Evolutionary conservation across 2,329 filamentous ascomycete species (phyloP), one percentile per base, ranked within the genome.

Genomic region (Neurospora sp.): DNA sequence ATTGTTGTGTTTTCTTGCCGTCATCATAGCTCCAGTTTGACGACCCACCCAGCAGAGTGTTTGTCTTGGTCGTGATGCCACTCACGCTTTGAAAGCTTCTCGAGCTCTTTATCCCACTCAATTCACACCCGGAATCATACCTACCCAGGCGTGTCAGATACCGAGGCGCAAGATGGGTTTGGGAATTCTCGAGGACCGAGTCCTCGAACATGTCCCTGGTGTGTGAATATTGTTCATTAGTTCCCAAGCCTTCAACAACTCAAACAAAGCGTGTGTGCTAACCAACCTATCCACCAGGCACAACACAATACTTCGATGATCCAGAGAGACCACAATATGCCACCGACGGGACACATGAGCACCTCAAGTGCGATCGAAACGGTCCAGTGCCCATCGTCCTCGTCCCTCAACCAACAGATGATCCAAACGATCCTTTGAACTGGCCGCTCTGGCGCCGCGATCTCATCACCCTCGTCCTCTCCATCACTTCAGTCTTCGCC

Each of bases 391-490:
- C 89, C 67, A 91, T 95, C 75, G 91, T 97, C 74, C 87, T 97
- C 39, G 91, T 85, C 5, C 95, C 95, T 5, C 95, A 97, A 77
- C 95, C 95, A 2, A 94, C 90, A 72, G 91, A 97, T 79, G 92
- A 97, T 78, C 92, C 92, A 4, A 95, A 96, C 78, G 94, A 97
- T 80, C 94, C 93, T 38, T 83, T 97, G 73, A 85, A 84, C 78
- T 97, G 93, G 94, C 91, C 93, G 28, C 80, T 97, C 71, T 95
- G 92, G 91, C 88, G 87, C 74, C 92, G 93, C 77, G 94, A 97
- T 78, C 75, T 91, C 68, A 93, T 96, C 77, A 90, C 93, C 72
- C 83, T 88, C 70, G 86, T 92, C 72, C 88, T 98, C 36, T 97
- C 91, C 73, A 81, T 96, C 71, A 87, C 91, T 33, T 91, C 92